phyloP scores from a whole-genome alignment of 176 grass and related monocot genomes.

The Phoenix roebelenii region DNA sequence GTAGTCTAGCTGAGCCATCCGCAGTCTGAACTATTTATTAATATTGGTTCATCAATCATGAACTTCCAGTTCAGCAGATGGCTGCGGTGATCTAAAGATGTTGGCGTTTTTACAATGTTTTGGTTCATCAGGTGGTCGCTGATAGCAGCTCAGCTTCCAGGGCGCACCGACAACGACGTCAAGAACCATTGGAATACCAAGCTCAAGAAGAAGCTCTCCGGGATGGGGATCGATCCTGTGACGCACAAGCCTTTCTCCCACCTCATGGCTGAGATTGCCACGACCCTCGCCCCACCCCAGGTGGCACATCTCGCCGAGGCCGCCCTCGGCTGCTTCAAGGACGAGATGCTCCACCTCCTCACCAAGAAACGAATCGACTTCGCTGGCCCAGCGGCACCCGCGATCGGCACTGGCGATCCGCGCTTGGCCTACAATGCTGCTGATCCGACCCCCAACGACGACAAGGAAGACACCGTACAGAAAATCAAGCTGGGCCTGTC shows the following conservation, averaged over 20 bases:
- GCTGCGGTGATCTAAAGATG: no score
- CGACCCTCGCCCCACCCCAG: constrained; percentile 77
- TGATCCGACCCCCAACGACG: constrained; percentile 2
- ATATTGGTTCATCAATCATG: no score
- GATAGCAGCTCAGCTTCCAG: constrained; percentile 79
- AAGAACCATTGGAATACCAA: constrained; percentile 99
- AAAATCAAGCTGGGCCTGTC: constrained; percentile 72
- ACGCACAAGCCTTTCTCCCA: constrained; percentile 98
- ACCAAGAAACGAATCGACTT: constrained; percentile 60
- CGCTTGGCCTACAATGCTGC: background rate
- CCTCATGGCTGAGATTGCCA: constrained; percentile 97
- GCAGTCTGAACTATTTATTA: no score
- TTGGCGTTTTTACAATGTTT: no score
- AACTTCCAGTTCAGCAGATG: no score
- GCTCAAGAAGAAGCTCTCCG: constrained; percentile 95
- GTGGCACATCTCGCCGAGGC: constrained; percentile 87
- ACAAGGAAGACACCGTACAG: constrained; percentile 38
- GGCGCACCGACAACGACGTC: constrained; percentile 95
- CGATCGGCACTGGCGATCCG: constrained; percentile 11
- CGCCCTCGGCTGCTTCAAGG: constrained; percentile 93
- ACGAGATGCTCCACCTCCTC: constrained; percentile 98
- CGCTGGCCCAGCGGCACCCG: background rate
- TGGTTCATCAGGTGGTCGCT: constrained; percentile 56
- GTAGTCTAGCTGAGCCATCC: no score
- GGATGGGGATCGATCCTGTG: constrained; percentile 96